phyloP scores from a whole-genome alignment of 495 filamentous ascomycete genomes.

The Neurospora sublineolata region DNA sequence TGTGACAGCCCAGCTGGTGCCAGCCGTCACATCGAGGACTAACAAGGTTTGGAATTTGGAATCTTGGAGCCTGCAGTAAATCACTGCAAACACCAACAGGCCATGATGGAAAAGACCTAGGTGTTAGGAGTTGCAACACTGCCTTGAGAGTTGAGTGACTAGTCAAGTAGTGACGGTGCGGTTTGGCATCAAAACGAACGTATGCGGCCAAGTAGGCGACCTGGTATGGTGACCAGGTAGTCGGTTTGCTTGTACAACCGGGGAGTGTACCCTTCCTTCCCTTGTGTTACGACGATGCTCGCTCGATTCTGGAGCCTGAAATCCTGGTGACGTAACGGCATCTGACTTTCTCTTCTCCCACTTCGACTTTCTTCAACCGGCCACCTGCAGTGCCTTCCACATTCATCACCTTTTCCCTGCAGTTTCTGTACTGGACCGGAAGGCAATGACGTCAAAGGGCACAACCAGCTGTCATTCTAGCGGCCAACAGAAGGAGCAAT shows the following conservation, averaged over 20 bases:
- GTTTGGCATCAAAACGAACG: neutral
- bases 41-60: neutral
- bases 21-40: too few relatives aligned
- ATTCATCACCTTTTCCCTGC: neutral
- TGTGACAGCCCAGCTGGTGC: too few relatives aligned
- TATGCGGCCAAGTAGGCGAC: neutral
- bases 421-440: neutral
- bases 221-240: neutral
- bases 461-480: neutral
- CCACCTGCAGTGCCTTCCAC: neutral
- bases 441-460: neutral
- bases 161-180: neutral
- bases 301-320: neutral
- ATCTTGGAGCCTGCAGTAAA: neutral
- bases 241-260: neutral
- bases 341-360: neutral
- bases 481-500: neutral
- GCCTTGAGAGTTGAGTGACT: neutral
- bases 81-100: neutral
- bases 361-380: neutral
- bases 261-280: neutral
- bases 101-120: neutral
- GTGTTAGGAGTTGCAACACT: neutral
- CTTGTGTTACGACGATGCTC: neutral
- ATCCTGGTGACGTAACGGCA: neutral